Percentiles rank a stretch among this genome's conserved stretches.
Evolutionary conservation across 2,329 filamentous ascomycete species (phyloP).

Genomic region (Cladosporium oxysporum): DNA sequence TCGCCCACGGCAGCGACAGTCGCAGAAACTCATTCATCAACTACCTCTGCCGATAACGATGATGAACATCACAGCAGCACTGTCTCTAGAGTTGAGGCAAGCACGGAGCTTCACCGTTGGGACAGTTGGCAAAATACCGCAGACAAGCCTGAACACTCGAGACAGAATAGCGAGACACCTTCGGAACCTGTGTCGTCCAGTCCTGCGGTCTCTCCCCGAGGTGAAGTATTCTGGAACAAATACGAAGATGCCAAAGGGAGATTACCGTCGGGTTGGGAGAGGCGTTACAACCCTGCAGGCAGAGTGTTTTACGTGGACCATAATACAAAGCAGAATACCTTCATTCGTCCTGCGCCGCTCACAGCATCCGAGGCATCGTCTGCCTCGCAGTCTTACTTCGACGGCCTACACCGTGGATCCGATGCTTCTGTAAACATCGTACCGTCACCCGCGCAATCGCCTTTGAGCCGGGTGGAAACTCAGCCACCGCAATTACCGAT

Average conservation of each 20-base stretch:
- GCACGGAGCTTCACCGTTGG: neutral
- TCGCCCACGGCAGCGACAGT: neutral
- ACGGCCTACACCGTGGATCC: neutral
- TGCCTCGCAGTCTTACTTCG: neutral
- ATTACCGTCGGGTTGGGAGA: neutral
- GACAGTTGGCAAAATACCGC: neutral
- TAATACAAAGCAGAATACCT: neutral
- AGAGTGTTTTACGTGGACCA: neutral
- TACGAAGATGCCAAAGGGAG: neutral
- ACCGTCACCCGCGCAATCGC: neutral
- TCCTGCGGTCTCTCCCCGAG: neutral
- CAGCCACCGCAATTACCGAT: neutral
- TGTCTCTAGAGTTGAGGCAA: neutral
- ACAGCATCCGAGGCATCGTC: neutral
- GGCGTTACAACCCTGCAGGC: neutral
- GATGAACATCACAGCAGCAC: neutral
- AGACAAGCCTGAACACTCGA: neutral
- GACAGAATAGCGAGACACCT: neutral
- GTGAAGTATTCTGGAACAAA: neutral
- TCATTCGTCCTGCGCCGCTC: neutral
- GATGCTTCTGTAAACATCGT: neutral
- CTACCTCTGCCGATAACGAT: neutral
- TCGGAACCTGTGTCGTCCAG: neutral
- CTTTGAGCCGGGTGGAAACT: neutral
- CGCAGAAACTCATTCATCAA: neutral